Conservation (phyloP, 73 alveolate genomes). For the Symbiodinium natans region DNA sequence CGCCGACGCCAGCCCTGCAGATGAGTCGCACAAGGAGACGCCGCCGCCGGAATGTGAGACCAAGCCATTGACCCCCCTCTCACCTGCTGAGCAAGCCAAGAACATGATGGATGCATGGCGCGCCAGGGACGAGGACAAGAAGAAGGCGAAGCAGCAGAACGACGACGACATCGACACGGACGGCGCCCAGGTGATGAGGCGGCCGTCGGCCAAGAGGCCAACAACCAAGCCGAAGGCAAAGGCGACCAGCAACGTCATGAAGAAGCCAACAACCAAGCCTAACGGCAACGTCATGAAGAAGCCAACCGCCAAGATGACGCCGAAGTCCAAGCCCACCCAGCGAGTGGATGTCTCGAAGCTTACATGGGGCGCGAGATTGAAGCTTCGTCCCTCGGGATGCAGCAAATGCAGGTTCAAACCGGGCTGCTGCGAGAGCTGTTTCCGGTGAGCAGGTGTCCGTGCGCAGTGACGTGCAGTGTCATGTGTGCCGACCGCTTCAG, state of each 20-base stretch:
- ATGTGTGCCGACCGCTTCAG: too few relatives aligned
- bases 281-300: not conserved
- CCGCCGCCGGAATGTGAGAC: not conserved
- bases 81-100: not conserved
- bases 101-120: not conserved
- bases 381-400: not conserved
- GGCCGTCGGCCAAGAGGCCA: too few relatives aligned
- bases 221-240: too few relatives aligned
- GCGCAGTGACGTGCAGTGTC: not conserved
- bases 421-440: not conserved
- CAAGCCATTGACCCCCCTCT: not conserved
- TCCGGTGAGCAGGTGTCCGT: not conserved
- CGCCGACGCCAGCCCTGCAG: too few relatives aligned
- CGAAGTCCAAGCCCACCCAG: not conserved
- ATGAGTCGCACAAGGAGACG: too few relatives aligned
- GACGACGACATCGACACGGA: too few relatives aligned
- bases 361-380: not conserved
- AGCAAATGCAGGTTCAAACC: not conserved
- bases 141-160: too few relatives aligned
- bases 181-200: too few relatives aligned
- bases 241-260: not conserved
- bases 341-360: not conserved
- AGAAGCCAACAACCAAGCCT: not conserved
- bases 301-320: not conserved
- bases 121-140: too few relatives aligned